phyloP scores from a whole-genome alignment of 2,329 filamentous ascomycete species.

The Penicillium sp. region DNA sequence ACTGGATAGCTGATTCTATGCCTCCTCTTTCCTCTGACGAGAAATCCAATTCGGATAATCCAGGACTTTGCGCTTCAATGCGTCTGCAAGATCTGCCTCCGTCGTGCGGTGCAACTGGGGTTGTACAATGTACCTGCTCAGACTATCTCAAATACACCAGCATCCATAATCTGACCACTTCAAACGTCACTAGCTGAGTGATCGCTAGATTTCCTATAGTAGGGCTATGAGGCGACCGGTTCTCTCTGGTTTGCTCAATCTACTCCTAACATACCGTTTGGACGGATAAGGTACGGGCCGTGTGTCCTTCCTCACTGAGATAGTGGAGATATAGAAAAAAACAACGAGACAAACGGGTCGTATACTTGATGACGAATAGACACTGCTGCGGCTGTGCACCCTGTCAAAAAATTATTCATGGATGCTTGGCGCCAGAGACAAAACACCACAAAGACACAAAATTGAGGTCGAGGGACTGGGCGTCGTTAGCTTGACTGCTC shows the following conservation, averaged over 20 bases:
- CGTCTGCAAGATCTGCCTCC: conserved; percentile 10
- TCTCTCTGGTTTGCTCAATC: neutral
- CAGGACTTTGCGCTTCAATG: conserved; percentile 1
- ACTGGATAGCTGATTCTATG: neutral
- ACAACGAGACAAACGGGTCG: conserved; percentile 11
- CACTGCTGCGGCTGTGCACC: neutral
- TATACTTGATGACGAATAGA: neutral
- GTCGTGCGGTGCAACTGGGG: conserved; percentile 1
- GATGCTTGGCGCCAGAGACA: neutral
- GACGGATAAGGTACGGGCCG: neutral
- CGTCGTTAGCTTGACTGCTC: conserved; percentile 6
- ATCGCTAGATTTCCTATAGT: too few species aligned
- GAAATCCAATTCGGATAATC: conserved; percentile 1
- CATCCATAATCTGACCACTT: conserved; percentile 20
- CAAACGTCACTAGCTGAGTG: conserved; percentile 10
- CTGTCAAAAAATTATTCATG: neutral
- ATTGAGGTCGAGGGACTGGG: conserved; percentile 20
- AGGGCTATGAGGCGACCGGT: neutral
- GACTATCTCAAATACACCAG: conserved; percentile 17
- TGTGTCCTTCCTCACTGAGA: neutral
- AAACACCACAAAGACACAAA: conserved; percentile 11
- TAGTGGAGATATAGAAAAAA: neutral
- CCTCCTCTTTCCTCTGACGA: neutral
- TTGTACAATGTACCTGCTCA: conserved; percentile 19
- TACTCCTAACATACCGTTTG: neutral